Evolutionary conservation across 108 stramenopile species (phyloP), one percentile per base, ranked within the genome.

Genomic region (Poteriospumella lacustris): DNA sequence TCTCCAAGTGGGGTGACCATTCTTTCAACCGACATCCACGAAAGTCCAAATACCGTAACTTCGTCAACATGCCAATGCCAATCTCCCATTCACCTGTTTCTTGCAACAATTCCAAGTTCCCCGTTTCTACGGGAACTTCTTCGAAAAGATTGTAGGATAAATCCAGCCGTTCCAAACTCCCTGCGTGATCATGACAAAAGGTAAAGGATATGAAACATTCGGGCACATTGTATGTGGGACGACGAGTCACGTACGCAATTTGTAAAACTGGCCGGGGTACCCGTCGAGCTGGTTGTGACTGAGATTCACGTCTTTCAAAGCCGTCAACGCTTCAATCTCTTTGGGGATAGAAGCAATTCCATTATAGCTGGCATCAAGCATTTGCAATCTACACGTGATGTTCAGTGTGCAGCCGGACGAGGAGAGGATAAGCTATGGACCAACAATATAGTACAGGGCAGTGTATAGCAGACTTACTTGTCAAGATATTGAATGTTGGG

Each of bases 231-330:
- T n/a, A n/a, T n/a, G n/a, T n/a, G n/a, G n/a, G n/a, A n/a, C n/a
- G n/a, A n/a, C n/a, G n/a, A n/a, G n/a, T n/a, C n/a, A n/a, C 60
- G 28, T 64, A 64, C 60, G 12, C 5, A 64, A 24, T 64, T 64
- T 64, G 24, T 64, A 64, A 34, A 64, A 12, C 28, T 19, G 15
- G 5, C 60, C 60, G 9, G 15, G 24, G 36, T 12, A 64, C 28
- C 29, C 36, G 5, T 3, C 31, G 36, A 64, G 28, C 36, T 64
- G 9, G 36, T 64, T 64, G 36, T 31, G 31, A 64, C 12, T 3
- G 9, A 24, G 9, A 64, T 64, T 64, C 36, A 64, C 28, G 28
- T 64, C 60, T 64, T 9, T 3, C 36, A 64, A 64, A 34, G 28
- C 31, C 36, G 3, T 64, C 24, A 64, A 64, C 31, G 28, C 60